Conservation (phyloP, 1,284 basidiomycete genomes). For the Fomitopsis betulina region DNA sequence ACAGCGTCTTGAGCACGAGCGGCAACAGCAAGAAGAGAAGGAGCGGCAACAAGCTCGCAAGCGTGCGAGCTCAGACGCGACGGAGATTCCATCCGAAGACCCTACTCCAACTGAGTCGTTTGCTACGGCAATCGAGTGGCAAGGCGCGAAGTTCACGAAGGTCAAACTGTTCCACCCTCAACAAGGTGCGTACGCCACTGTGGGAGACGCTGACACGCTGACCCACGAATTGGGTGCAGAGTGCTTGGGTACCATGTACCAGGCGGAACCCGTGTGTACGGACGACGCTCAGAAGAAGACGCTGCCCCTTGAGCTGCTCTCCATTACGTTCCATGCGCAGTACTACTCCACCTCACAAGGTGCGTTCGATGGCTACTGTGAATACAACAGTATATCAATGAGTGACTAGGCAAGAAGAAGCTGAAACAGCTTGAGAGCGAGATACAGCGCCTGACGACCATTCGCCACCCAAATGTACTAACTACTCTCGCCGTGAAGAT, state of each 20-base stretch:
- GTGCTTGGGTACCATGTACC: constrained; percentile 57
- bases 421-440: constrained; percentile 62
- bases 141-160: constrained; percentile 52
- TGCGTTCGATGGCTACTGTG: constrained; percentile 8
- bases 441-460: constrained; percentile 49
- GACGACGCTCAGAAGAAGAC: constrained; percentile 40
- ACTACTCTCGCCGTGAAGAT: constrained; percentile 63
- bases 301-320: constrained; percentile 60
- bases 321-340: constrained; percentile 56
- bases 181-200: constrained; percentile 39
- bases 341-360: constrained; percentile 69
- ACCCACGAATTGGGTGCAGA: constrained; percentile 34
- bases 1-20: constrained; percentile 42
- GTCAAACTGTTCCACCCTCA: constrained; percentile 70
- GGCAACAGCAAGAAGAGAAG: constrained; percentile 42
- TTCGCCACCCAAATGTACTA: constrained; percentile 60
- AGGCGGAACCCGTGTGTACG: constrained; percentile 69
- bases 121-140: constrained; percentile 47
- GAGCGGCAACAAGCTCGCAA: constrained; percentile 45
- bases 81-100: constrained; percentile 45
- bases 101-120: constrained; percentile 63
- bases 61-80: constrained; percentile 62
- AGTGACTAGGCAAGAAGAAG: constrained; percentile 49
- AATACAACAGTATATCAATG: background rate
- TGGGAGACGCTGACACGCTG: background rate